Evolutionary conservation across 352 stramenopile species (phyloP).

Genomic region (Pythium apleroticum): DNA sequence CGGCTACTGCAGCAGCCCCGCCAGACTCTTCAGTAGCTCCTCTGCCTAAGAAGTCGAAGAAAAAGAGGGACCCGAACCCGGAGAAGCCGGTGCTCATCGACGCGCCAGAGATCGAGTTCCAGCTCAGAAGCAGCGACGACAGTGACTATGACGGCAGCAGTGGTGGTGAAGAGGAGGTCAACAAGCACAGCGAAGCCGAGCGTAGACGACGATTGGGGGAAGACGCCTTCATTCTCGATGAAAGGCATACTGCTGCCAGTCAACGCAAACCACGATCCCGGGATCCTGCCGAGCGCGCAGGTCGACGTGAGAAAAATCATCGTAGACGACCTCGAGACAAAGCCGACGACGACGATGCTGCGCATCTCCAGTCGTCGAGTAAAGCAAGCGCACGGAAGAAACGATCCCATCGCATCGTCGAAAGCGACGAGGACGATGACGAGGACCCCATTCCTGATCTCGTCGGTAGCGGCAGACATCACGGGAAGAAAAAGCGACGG

Average conservation of each 20-base stretch:
- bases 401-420: conserved; percentile 35
- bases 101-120: conserved; percentile 24
- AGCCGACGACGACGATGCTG: neutral
- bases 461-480: neutral
- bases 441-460: no score
- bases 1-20: neutral
- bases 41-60: conserved; percentile 6
- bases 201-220: conserved; percentile 13
- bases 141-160: conserved; percentile 30
- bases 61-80: conserved; percentile 22
- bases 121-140: conserved; percentile 24
- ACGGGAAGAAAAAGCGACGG: conserved; percentile 28
- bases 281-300: neutral
- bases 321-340: neutral
- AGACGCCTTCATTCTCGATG: conserved; percentile 22
- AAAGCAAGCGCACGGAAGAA: conserved; percentile 22
- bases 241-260: neutral
- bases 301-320: conserved; percentile 2
- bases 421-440: conserved; percentile 38
- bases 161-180: neutral
- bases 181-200: neutral
- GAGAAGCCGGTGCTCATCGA: conserved; percentile 21
- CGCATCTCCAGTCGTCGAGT: neutral
- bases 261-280: conserved; percentile 2
- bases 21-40: neutral